These are phyloP conservation scores for Sporothrix curviconia DNA, from an alignment of 2,329 filamentous ascomycete species.

Conservation along the genomic window DNA sequence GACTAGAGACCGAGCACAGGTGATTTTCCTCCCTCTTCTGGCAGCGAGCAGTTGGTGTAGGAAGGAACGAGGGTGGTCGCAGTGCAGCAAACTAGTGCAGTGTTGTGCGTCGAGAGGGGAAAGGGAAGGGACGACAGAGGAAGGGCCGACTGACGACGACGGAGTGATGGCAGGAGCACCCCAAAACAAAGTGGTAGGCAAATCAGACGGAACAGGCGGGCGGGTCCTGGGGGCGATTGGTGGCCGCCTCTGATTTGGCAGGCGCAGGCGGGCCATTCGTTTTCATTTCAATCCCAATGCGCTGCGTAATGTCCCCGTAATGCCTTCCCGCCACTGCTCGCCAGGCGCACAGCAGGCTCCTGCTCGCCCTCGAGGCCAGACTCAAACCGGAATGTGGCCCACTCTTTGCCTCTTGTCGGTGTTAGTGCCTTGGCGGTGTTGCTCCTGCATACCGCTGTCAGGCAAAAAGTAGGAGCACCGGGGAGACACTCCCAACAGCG, in stretches of 20 bases:
- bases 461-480: too few species aligned
- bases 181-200: neutral
- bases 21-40: neutral
- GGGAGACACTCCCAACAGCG: too few species aligned
- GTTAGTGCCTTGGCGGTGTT: slow-evolving; percentile 8
- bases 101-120: neutral
- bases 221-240: neutral
- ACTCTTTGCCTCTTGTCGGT: neutral
- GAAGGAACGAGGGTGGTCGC: neutral
- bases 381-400: neutral
- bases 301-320: slow-evolving; percentile 13
- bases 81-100: slow-evolving; percentile 8
- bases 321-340: too few species aligned
- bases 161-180: slow-evolving; percentile 3
- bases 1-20: neutral
- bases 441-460: neutral
- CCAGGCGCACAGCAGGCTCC: too few species aligned
- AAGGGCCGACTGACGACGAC: slow-evolving; percentile 1
- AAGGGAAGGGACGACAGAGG: neutral
- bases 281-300: neutral
- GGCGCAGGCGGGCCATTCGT: neutral
- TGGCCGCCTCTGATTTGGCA: neutral
- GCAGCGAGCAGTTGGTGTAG: neutral
- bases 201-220: slow-evolving; percentile 9
- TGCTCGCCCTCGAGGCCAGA: neutral